Conservation (phyloP, 192 early-diverging fungal species). For the Podila verticillata region DNA sequence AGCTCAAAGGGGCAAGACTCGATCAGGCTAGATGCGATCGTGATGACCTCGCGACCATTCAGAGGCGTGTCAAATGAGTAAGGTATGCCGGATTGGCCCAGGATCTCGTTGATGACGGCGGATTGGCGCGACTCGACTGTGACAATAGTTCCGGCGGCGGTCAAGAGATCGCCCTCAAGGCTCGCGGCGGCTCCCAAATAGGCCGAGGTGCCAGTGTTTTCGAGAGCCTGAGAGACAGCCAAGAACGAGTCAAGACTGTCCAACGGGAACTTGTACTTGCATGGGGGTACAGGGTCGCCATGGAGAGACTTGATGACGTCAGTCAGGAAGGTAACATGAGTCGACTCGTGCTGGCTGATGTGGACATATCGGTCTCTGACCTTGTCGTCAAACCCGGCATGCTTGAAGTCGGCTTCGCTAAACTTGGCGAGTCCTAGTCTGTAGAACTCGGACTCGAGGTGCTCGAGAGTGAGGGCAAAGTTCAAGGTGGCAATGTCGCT, state of each 20-base stretch:
- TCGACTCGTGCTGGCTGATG: slow-evolving; percentile 21
- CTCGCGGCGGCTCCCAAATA: slow-evolving; percentile 54
- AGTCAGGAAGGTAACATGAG: slow-evolving; percentile 23
- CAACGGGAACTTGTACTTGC: slow-evolving; percentile 34
- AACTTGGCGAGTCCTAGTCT: slow-evolving; percentile 25
- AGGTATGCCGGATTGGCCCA: slow-evolving; percentile 1
- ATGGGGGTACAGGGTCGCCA: slow-evolving; percentile 11
- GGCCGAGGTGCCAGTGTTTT: slow-evolving; percentile 60
- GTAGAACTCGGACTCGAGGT: slow-evolving; percentile 40
- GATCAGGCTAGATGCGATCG: slow-evolving; percentile 11
- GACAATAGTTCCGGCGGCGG: not conserved
- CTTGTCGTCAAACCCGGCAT: slow-evolving; percentile 14
- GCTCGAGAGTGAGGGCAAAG: slow-evolving; percentile 30
- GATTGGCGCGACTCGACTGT: slow-evolving; percentile 29
- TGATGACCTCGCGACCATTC: not conserved
- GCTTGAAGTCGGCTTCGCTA: slow-evolving; percentile 3
- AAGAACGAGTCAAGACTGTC: slow-evolving; percentile 54
- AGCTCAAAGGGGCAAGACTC: slow-evolving; percentile 8
- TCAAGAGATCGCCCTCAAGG: slow-evolving; percentile 1
- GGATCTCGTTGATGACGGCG: slow-evolving; percentile 21
- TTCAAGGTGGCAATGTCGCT: slow-evolving; percentile 10
- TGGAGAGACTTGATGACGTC: slow-evolving; percentile 13
- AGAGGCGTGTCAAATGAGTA: slow-evolving; percentile 29
- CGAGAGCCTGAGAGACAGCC: slow-evolving; percentile 59
- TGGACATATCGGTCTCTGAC: slow-evolving; percentile 17